Conservation (phyloP, 371 early-diverging fungal genomes). For the Batrachochytrium dendrobatidis region DNA sequence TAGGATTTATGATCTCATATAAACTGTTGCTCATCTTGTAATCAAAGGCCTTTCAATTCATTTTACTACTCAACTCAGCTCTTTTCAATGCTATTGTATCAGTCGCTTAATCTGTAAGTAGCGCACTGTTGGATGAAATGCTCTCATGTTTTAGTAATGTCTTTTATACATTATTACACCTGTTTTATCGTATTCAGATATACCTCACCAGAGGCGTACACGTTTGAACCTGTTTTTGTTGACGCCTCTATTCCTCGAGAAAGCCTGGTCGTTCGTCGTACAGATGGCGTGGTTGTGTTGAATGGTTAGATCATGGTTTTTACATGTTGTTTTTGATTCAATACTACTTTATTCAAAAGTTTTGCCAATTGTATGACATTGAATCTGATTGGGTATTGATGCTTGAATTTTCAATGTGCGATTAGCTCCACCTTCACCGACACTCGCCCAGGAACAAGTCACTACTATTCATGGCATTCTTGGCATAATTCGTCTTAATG, state of each 20-base stretch:
- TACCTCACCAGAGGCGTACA: constrained; percentile 25
- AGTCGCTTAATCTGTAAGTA: neutral
- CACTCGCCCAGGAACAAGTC: constrained; percentile 35
- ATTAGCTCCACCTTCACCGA: constrained; percentile 27
- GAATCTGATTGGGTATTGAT: neutral
- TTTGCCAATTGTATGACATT: neutral
- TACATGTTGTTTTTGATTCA: neutral
- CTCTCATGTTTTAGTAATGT: neutral
- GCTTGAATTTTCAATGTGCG: neutral
- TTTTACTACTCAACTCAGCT: no score
- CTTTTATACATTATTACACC: no score
- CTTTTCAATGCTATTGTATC: neutral
- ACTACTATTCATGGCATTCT: constrained; percentile 56
- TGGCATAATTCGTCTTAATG: constrained; percentile 65
- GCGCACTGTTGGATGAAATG: neutral
- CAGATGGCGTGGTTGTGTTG: constrained; percentile 19
- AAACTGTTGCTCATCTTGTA: no score
- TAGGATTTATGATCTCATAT: no score
- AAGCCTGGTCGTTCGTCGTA: constrained; percentile 32
- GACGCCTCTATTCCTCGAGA: constrained; percentile 28
- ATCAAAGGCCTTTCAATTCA: no score
- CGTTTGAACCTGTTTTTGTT: constrained; percentile 36
- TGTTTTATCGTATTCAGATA: constrained; percentile 12
- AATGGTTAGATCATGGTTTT: constrained; percentile 15
- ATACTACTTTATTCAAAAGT: neutral